phyloP scores from a whole-genome alignment of 805 yeast species.

The Teunomyces funiuensis region DNA sequence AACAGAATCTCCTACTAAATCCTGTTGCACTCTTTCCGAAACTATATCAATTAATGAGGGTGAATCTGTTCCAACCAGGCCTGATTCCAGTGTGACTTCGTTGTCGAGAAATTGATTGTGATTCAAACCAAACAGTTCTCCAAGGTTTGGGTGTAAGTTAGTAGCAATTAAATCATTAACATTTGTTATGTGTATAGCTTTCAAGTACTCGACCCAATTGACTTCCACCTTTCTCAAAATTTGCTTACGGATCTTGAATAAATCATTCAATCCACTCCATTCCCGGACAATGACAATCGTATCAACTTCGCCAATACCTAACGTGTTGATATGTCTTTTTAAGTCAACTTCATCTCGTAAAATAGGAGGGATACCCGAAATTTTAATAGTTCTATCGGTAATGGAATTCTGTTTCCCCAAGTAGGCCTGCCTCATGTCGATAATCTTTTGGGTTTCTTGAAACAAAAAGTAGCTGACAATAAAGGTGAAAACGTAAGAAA shows the following conservation, averaged over 20 bases:
- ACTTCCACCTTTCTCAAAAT: conserved; percentile 62
- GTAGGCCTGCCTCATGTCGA: conserved; percentile 73
- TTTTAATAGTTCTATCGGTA: conserved; percentile 85
- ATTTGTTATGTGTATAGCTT: conserved; percentile 27
- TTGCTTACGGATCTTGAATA: conserved; percentile 58
- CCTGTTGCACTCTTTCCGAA: conserved; percentile 22
- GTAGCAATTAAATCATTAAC: conserved; percentile 29
- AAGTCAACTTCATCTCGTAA: conserved; percentile 70
- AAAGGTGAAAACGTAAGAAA: conserved; percentile 83
- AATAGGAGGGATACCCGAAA: conserved; percentile 86
- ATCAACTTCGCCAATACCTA: conserved; percentile 79
- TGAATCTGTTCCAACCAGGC: conserved; percentile 6
- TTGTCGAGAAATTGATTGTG: conserved; percentile 14
- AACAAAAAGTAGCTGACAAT: conserved; percentile 60
- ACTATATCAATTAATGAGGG: conserved; percentile 27
- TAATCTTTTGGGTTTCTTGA: conserved; percentile 70
- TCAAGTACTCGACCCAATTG: conserved; percentile 70
- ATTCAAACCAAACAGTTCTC: conserved; percentile 27
- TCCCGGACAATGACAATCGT: conserved; percentile 80
- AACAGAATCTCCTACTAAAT: conserved; percentile 10
- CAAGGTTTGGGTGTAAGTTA: conserved; percentile 25
- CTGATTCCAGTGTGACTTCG: conserved; percentile 4
- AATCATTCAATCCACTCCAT: conserved; percentile 71
- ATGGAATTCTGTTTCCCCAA: conserved; percentile 84
- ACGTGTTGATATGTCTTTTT: conserved; percentile 69